Percentiles rank a stretch among this genome's conserved stretches.
These are phyloP conservation scores for Schizophyllum commune DNA, from an alignment of 1,284 basidiomycete genomes.

Conservation along the genomic window DNA sequence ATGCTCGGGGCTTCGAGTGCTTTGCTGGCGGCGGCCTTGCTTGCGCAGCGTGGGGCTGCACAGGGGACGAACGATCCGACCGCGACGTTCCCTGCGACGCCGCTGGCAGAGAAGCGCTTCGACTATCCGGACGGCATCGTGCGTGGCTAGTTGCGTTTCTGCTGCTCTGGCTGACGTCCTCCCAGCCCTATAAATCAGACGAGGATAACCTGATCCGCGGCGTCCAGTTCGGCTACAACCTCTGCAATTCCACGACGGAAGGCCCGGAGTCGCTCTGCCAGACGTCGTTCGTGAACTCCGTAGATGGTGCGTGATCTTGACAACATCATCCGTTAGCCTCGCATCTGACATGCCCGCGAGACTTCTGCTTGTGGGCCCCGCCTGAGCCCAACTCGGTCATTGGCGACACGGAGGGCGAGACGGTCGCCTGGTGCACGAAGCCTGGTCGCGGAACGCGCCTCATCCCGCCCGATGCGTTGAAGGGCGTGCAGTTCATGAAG, in stretches of 20 bases:
- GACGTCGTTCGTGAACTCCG: constrained; percentile 23
- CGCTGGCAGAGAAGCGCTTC: constrained; percentile 46
- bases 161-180: background rate
- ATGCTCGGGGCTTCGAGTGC: background rate
- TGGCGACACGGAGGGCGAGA: constrained; percentile 49
- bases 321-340: background rate
- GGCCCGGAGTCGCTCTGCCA: constrained; percentile 28
- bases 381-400: constrained; percentile 37
- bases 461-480: constrained; percentile 43
- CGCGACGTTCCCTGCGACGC: constrained; percentile 34
- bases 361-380: constrained; percentile 52
- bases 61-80: background rate
- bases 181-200: constrained; percentile 51
- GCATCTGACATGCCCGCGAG: constrained; percentile 15
- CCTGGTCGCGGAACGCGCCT: constrained; percentile 47
- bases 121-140: constrained; percentile 44
- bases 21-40: background rate
- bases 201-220: constrained; percentile 24
- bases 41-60: background rate
- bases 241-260: constrained; percentile 31
- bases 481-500: constrained; percentile 46
- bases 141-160: constrained; percentile 12
- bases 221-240: constrained; percentile 26
- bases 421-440: constrained; percentile 59
- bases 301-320: constrained; percentile 15